These are phyloP conservation scores for Citrullus mucosospermus DNA, from an alignment of 306 rosid species.

Conservation along the genomic window DNA sequence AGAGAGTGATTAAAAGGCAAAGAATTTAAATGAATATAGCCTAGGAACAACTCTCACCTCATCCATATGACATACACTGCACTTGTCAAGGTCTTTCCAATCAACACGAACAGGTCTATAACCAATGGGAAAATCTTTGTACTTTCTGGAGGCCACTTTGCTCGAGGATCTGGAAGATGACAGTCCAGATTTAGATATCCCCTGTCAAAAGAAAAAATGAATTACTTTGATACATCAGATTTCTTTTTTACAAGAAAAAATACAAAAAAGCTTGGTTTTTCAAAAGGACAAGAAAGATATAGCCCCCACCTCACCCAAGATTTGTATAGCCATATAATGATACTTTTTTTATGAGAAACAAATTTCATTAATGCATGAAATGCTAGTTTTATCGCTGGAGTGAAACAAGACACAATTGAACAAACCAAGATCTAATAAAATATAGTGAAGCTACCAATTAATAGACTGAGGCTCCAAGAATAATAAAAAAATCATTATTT, in stretches of 20 bases:
- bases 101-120: constrained; percentile 96
- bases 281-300: background rate
- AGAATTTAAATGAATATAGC: background rate
- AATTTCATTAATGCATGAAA: background rate
- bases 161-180: constrained; percentile 39
- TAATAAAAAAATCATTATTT: background rate
- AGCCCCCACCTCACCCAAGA: background rate
- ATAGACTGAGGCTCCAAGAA: background rate
- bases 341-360: background rate
- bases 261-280: background rate
- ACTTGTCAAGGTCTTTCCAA: constrained; percentile 98
- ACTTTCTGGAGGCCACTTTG: constrained; percentile 55
- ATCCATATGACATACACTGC: constrained; percentile 98
- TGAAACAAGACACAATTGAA: background rate
- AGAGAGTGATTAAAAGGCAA: background rate
- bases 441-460: background rate
- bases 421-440: background rate
- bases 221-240: constrained; percentile 1
- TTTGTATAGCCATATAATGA: background rate
- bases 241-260: background rate
- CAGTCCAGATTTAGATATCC: constrained; percentile 45
- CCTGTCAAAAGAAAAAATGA: constrained; percentile 35
- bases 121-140: constrained; percentile 53
- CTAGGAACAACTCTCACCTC: constrained; percentile 44
- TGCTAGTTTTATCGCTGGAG: background rate